Percentiles rank a stretch among this genome's conserved stretches.
These are phyloP conservation scores for Alternaria triticina DNA, from an alignment of 2,329 filamentous ascomycete genomes.

Conservation along the genomic window DNA sequence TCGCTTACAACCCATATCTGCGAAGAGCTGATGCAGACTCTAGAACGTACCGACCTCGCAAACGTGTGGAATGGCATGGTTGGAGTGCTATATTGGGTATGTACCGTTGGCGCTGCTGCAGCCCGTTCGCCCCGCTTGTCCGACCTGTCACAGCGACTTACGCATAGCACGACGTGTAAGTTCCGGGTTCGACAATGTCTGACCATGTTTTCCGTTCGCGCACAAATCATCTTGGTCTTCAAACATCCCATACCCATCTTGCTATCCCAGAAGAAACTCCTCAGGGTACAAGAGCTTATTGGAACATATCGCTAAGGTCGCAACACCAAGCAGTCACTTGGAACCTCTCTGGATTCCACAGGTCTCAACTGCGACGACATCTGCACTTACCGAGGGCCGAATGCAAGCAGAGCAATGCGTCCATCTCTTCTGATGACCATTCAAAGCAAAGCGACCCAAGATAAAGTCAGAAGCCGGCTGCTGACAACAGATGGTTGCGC, in stretches of 20 bases:
- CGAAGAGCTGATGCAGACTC: constrained; percentile 28
- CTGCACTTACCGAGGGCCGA: not conserved
- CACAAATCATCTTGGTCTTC: constrained; percentile 35
- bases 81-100: constrained; percentile 45
- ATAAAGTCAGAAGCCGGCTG: not conserved
- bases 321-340: not conserved
- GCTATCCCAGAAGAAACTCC: constrained; percentile 31
- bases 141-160: not conserved
- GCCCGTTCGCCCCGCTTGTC: constrained; percentile 18
- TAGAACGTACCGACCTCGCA: constrained; percentile 30
- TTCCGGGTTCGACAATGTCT: constrained; percentile 36
- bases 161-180: not conserved
- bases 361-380: not conserved
- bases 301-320: constrained; percentile 3
- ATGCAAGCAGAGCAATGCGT: not conserved
- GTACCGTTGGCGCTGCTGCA: constrained; percentile 39
- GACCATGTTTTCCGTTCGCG: constrained; percentile 36
- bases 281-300: constrained; percentile 38
- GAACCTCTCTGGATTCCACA: not conserved
- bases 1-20: constrained; percentile 19
- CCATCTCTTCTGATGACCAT: not conserved
- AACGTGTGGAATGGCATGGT: constrained; percentile 43
- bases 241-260: constrained; percentile 35
- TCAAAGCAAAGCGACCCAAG: not conserved
- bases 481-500: not conserved